Percentiles rank a stretch among this genome's conserved stretches.
Conservation (phyloP, 495 filamentous ascomycete species). For the Tuber indicum region DNA sequence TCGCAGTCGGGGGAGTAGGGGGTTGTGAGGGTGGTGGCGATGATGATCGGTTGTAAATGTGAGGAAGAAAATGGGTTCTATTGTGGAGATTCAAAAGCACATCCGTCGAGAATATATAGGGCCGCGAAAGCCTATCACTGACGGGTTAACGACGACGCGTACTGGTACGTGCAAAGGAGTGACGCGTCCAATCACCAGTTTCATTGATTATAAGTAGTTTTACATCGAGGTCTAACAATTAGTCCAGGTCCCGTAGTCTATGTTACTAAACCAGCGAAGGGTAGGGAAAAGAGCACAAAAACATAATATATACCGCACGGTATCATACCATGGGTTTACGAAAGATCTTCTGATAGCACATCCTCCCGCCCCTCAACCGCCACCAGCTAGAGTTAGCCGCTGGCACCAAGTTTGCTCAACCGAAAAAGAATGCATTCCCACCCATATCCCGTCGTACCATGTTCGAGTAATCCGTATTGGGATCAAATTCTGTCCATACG, state of each 20-base stretch:
- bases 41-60: background rate
- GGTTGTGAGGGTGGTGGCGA: background rate
- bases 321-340: background rate
- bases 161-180: background rate
- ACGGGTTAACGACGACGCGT: background rate
- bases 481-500: conserved; percentile 92
- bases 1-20: background rate
- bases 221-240: background rate
- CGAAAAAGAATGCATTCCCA: conserved; percentile 91
- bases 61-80: background rate
- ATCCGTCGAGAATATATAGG: background rate
- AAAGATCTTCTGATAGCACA: background rate
- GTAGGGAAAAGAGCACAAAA: background rate
- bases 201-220: background rate
- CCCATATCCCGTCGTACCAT: conserved; percentile 74
- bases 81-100: background rate
- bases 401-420: conserved; percentile 8
- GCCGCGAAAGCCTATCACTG: too few relatives aligned
- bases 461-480: conserved; percentile 73
- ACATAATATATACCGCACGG: background rate
- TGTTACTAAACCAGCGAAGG: background rate
- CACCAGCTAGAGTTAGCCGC: background rate
- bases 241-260: background rate
- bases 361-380: background rate
- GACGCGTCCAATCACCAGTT: background rate